A percentile compares a stretch with the other conserved stretches of the same genome.
phyloP scores from a whole-genome alignment of 2,329 filamentous ascomycete species.

The Fusarium marasasianum region DNA sequence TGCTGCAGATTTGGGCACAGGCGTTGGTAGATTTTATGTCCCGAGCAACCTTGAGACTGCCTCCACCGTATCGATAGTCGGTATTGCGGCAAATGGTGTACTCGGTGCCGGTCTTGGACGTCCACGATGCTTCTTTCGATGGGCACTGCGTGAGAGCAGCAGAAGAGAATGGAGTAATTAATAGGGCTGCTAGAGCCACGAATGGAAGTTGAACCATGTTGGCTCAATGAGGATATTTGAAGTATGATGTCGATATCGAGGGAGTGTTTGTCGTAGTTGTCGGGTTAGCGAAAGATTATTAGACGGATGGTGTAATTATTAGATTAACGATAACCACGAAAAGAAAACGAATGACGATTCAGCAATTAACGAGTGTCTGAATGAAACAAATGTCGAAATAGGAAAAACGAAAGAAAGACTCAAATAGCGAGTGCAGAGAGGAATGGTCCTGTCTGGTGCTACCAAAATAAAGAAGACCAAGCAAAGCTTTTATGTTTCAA shows the following conservation, averaged over 20 bases:
- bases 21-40: conserved; percentile 15
- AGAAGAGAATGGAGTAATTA: conserved; percentile 15
- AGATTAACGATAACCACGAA: not conserved
- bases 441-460: conserved; percentile 1
- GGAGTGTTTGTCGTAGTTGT: not conserved
- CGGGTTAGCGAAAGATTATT: not conserved
- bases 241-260: not conserved
- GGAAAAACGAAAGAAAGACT: conserved; percentile 6
- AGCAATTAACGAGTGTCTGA: conserved; percentile 4
- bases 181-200: conserved; percentile 28
- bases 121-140: conserved; percentile 20
- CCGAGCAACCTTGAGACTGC: conserved; percentile 4
- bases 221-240: not conserved
- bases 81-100: conserved; percentile 28
- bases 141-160: conserved; percentile 25
- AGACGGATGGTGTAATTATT: not conserved
- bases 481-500: conserved; percentile 18
- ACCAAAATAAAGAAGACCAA: not conserved
- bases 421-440: conserved; percentile 17
- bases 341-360: not conserved
- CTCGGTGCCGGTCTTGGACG: not conserved
- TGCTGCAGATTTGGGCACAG: conserved; percentile 29
- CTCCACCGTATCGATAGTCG: conserved; percentile 25
- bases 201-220: conserved; percentile 14
- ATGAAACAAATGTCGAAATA: conserved; percentile 1